phyloP scores from a whole-genome alignment of 805 yeast species.

The Yarrowia sp. region DNA sequence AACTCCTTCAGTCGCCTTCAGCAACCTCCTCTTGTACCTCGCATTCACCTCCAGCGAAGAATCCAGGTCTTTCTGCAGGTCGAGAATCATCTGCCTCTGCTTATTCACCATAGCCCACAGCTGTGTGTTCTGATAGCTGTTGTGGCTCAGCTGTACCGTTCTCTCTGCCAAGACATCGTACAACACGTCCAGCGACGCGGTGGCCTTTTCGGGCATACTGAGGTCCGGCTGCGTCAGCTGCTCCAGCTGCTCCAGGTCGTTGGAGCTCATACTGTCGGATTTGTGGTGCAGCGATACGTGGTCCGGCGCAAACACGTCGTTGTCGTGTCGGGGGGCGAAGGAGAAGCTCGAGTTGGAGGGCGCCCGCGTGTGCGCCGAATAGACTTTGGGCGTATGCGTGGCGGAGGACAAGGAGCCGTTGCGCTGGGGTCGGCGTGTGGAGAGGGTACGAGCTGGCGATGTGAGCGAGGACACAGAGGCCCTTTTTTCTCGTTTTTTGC shows the following conservation, averaged over 20 bases:
- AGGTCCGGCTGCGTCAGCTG: conserved; percentile 23
- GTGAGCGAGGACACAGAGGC: not conserved
- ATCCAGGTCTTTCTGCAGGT: conserved; percentile 32
- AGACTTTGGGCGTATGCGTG: too few relatives aligned
- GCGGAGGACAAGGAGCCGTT: conserved; percentile 1
- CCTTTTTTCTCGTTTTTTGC: conserved; percentile 5
- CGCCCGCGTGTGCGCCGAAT: not conserved
- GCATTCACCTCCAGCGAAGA: conserved; percentile 29
- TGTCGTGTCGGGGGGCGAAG: not conserved
- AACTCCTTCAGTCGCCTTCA: not conserved
- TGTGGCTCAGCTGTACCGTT: conserved; percentile 30
- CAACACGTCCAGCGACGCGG: conserved; percentile 25
- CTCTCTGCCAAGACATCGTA: conserved; percentile 30
- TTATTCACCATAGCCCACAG: conserved; percentile 33
- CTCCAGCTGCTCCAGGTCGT: conserved; percentile 9
- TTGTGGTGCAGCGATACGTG: conserved; percentile 13
- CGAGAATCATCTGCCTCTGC: conserved; percentile 33
- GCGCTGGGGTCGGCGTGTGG: not conserved
- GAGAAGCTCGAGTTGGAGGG: conserved; percentile 10
- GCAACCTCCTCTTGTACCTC: not conserved
- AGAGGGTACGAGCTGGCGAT: not conserved
- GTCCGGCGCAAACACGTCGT: conserved; percentile 16
- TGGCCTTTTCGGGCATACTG: conserved; percentile 19
- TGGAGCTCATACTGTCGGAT: not conserved
- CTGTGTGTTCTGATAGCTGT: conserved; percentile 33